phyloP scores from a whole-genome alignment of 352 stramenopile species.

The Pythium aquatile region DNA sequence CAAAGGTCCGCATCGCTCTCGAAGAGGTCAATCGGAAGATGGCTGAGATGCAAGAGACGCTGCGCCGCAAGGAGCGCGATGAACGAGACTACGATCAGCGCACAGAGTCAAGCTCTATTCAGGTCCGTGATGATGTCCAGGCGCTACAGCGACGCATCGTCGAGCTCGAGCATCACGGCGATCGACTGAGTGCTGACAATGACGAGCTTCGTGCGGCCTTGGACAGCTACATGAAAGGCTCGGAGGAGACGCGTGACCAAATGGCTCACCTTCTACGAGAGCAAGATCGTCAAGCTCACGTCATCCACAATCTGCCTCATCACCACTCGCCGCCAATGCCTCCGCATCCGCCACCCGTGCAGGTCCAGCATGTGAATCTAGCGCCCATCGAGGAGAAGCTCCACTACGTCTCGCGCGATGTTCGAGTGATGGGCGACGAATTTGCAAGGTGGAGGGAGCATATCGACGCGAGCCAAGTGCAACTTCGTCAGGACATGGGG shows the following conservation, averaged over 20 bases:
- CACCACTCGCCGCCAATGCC: slow-evolving; percentile 11
- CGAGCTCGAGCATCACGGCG: slow-evolving; percentile 17
- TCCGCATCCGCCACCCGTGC: slow-evolving; percentile 1
- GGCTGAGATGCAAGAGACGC: slow-evolving; percentile 5
- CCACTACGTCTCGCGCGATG: slow-evolving; percentile 16
- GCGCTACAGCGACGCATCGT: slow-evolving; percentile 12
- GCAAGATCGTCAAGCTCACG: background rate
- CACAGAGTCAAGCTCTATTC: background rate
- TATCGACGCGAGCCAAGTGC: slow-evolving; percentile 20
- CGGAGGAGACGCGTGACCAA: background rate
- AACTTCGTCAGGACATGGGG: slow-evolving; percentile 34
- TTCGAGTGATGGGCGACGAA: slow-evolving; percentile 31
- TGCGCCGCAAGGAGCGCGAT: slow-evolving; percentile 5
- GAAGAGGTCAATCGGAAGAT: slow-evolving; percentile 18
- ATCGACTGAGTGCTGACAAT: slow-evolving; percentile 10
- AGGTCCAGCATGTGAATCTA: slow-evolving; percentile 15
- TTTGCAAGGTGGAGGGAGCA: slow-evolving; percentile 31
- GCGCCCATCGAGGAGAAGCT: slow-evolving; percentile 25
- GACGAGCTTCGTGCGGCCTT: slow-evolving; percentile 6
- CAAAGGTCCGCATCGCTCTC: slow-evolving; percentile 18
- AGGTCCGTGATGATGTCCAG: slow-evolving; percentile 7
- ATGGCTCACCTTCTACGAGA: slow-evolving; percentile 9
- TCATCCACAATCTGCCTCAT: slow-evolving; percentile 7
- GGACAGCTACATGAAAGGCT: slow-evolving; percentile 6
- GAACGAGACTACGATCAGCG: slow-evolving; percentile 4